These are phyloP conservation scores for Lodderomyces parapsilosis DNA, from an alignment of 1,139 yeast species.

Conservation along the genomic window DNA sequence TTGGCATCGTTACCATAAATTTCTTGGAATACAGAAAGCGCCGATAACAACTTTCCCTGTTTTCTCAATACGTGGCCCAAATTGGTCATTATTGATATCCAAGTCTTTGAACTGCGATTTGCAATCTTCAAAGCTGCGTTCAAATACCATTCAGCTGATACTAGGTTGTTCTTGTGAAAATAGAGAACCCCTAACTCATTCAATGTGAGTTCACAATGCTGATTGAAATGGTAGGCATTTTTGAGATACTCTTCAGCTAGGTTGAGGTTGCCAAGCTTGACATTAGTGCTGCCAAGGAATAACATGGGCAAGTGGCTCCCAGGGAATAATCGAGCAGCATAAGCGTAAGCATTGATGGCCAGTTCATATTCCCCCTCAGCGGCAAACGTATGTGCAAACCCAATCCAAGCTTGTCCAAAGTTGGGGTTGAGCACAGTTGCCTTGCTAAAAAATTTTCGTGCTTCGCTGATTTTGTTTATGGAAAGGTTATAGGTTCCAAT, in stretches of 20 bases:
- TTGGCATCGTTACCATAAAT: conserved; percentile 75
- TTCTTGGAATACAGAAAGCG: conserved; percentile 73
- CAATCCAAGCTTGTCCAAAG: conserved; percentile 97
- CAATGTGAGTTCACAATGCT: conserved; percentile 78
- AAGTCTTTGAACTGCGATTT: conserved; percentile 77
- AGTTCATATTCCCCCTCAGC: conserved; percentile 98
- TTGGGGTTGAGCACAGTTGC: conserved; percentile 88
- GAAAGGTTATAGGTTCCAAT: conserved; percentile 88
- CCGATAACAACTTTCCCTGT: conserved; percentile 58
- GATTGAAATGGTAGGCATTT: conserved; percentile 75
- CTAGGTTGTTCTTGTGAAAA: conserved; percentile 71
- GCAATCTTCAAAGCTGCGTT: conserved; percentile 74
- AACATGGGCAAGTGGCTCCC: conserved; percentile 91
- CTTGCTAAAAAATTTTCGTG: conserved; percentile 83
- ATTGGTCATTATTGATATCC: conserved; percentile 86
- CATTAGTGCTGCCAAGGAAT: conserved; percentile 94
- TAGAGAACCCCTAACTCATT: conserved; percentile 91
- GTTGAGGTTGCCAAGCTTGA: conserved; percentile 78
- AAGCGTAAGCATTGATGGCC: conserved; percentile 95
- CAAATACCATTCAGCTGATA: conserved; percentile 69
- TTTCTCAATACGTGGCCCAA: conserved; percentile 89
- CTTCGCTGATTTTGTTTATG: conserved; percentile 72
- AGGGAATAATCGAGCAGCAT: conserved; percentile 90
- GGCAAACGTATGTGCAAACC: conserved; percentile 97
- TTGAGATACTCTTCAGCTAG: conserved; percentile 84